Evolutionary conservation across 106 monocot species (phyloP).

Genomic region (Allium fistulosum): DNA sequence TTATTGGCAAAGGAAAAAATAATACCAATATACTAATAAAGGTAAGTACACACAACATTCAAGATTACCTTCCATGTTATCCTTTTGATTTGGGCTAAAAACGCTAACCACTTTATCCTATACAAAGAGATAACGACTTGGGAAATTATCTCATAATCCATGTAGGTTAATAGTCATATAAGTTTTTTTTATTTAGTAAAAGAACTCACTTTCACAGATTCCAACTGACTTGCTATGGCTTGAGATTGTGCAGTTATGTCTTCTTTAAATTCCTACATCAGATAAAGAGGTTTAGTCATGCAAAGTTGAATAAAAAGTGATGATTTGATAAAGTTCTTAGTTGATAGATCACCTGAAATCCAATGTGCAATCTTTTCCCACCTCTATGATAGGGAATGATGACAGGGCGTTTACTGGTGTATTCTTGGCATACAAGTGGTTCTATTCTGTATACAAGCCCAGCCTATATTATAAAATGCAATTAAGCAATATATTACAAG

Average conservation of each 20-base stretch:
- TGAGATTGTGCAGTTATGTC: slow-evolving; percentile 46
- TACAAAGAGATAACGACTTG: not conserved
- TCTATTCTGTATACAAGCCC: slow-evolving; percentile 63
- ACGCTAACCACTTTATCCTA: slow-evolving; percentile 66
- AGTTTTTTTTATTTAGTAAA: no score
- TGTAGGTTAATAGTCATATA: not conserved
- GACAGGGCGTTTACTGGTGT: slow-evolving; percentile 63
- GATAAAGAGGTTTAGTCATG: slow-evolving; percentile 1
- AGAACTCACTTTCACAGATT: slow-evolving; percentile 39
- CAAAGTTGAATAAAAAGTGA: not conserved
- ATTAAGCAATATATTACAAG: no score
- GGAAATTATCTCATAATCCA: not conserved
- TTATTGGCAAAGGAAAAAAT: not conserved
- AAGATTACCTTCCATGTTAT: slow-evolving; percentile 43
- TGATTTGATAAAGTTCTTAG: not conserved
- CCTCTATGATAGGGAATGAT: slow-evolving; percentile 95
- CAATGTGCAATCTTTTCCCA: slow-evolving; percentile 87
- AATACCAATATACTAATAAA: not conserved
- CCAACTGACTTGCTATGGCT: slow-evolving; percentile 38
- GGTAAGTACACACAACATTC: not conserved
- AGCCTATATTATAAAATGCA: no score
- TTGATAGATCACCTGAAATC: slow-evolving; percentile 61
- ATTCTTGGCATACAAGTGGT: slow-evolving; percentile 93
- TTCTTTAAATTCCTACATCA: slow-evolving; percentile 74
- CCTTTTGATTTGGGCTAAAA: slow-evolving; percentile 33